Conservation (phyloP, 179 eudicot species). For the Silene noctiflora region DNA sequence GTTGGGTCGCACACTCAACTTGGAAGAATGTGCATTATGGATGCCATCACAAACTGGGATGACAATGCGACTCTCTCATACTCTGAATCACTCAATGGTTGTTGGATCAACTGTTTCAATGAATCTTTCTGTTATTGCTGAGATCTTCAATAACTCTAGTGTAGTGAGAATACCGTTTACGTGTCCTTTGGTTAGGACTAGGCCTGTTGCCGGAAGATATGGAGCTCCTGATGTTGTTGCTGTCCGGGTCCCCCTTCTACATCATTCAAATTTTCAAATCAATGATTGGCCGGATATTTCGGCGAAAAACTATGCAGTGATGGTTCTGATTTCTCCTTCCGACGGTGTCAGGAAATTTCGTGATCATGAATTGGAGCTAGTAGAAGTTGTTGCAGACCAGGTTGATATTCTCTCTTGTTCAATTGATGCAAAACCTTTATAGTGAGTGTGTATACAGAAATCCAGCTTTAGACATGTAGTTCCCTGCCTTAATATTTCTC, state of each 20-base stretch:
- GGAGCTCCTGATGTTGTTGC: slow-evolving; percentile 67
- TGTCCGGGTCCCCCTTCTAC: slow-evolving; percentile 74
- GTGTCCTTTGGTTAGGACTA: slow-evolving; percentile 55
- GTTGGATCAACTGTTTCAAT: slow-evolving; percentile 58
- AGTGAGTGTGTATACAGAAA: not conserved
- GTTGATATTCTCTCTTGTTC: slow-evolving; percentile 26
- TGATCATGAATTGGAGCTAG: slow-evolving; percentile 82
- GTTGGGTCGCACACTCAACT: slow-evolving; percentile 64
- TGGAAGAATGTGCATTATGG: slow-evolving; percentile 78
- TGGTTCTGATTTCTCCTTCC: slow-evolving; percentile 75
- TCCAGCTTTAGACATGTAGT: not conserved
- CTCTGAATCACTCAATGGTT: slow-evolving; percentile 48
- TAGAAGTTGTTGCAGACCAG: slow-evolving; percentile 90
- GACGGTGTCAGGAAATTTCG: slow-evolving; percentile 70
- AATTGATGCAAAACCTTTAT: slow-evolving; percentile 1
- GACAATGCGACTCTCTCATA: slow-evolving; percentile 58
- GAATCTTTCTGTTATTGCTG: slow-evolving; percentile 51
- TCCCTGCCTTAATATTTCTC: not conserved
- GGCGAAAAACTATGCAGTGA: slow-evolving; percentile 63
- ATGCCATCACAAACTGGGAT: slow-evolving; percentile 69
- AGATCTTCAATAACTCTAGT: slow-evolving; percentile 51
- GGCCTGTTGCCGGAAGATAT: slow-evolving; percentile 49
- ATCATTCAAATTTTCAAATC: slow-evolving; percentile 69
- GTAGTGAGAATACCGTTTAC: slow-evolving; percentile 56
- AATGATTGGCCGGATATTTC: slow-evolving; percentile 70